Base-by-base conservation (phyloP, 306 rosid genomes). In the Datisca glomerata region DNA sequence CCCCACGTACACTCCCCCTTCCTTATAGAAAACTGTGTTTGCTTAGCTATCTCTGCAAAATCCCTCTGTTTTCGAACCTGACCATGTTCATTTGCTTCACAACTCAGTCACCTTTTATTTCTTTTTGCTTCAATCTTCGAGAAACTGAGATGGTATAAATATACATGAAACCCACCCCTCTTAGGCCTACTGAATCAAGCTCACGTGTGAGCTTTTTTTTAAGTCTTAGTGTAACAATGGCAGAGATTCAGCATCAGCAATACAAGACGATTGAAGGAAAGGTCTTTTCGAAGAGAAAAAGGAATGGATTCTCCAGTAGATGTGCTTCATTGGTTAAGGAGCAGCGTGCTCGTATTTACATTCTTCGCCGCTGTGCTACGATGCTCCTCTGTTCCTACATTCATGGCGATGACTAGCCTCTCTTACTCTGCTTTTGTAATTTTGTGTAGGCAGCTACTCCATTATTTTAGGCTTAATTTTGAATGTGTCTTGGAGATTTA, bases 301-400 rank as follows among this genome's bases (percentile, higher is more conserved):
- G 19, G 36, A 31, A 65, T 60, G 73, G 78, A 1, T 71, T 83
- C 51, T 72, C 69, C 18, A 62, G 68, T 16, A 81, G 77, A 59
- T 80, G 93, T 57, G 79, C 86, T 45, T 59, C 91, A 44, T 61
- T 84, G 40, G 81, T 80, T 12, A 89, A 78, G 61, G 72, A 84
- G 63, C 98, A 89, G 55, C 84, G 94, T 27, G 86, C 98, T 24
- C 81, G 94, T 14, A 67, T 89, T 12, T 89, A 89, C 63, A 89
- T 89, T 39, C 63, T 89, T 1, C 86, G 96, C 9, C 74, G 94
- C 21, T 89, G 98, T 46, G 98, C 98, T 52, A 84, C 93, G 56
- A 78, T 84, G 91, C 96, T 89, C 34, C 84, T 80, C 11, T 89
- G 98, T 57, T 89, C 86, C 83, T 89, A 84, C 53, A 75, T 89